Conservation (phyloP, 1,284 basidiomycete species). For the Amylostereum areolatum region DNA sequence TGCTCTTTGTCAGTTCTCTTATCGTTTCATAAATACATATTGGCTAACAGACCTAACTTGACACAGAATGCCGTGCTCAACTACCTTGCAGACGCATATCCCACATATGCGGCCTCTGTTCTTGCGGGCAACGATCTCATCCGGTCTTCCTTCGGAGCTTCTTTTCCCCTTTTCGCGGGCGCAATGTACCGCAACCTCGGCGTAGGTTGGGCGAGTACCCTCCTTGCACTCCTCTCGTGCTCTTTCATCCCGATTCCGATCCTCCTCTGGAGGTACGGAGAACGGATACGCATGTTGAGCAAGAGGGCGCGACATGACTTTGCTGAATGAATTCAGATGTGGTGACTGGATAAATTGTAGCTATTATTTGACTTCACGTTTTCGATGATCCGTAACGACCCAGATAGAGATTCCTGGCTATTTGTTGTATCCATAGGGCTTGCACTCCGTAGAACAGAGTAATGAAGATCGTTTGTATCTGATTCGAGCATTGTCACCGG, state of each 20-base stretch:
- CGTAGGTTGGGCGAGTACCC: slow-evolving; percentile 25
- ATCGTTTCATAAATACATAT: slow-evolving; percentile 23
- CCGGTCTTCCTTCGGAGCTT: slow-evolving; percentile 27
- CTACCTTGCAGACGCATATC: slow-evolving; percentile 29
- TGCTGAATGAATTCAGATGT: not conserved
- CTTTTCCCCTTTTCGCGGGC: slow-evolving; percentile 29
- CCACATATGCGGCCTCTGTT: slow-evolving; percentile 28
- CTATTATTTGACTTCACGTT: not conserved
- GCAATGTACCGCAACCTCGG: slow-evolving; percentile 27
- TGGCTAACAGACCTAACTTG: slow-evolving; percentile 40
- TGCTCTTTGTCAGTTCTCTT: slow-evolving; percentile 25
- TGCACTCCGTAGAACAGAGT: too few species aligned
- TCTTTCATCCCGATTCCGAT: slow-evolving; percentile 23
- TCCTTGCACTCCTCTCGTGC: slow-evolving; percentile 25
- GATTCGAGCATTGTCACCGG: too few species aligned
- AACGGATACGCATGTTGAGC: slow-evolving; percentile 10
- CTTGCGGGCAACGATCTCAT: slow-evolving; percentile 32
- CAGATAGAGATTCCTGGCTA: too few species aligned
- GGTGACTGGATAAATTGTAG: not conserved
- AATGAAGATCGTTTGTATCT: too few species aligned
- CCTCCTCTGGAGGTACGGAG: slow-evolving; percentile 12
- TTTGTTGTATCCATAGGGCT: too few species aligned
- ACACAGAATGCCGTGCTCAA: slow-evolving; percentile 24
- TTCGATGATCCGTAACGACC: too few species aligned
- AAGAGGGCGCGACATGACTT: slow-evolving; percentile 10